Evolutionary conservation across 2,329 filamentous ascomycete species (phyloP), one percentile per base, ranked within the genome.

Genomic region (Aspergillus texensis): DNA sequence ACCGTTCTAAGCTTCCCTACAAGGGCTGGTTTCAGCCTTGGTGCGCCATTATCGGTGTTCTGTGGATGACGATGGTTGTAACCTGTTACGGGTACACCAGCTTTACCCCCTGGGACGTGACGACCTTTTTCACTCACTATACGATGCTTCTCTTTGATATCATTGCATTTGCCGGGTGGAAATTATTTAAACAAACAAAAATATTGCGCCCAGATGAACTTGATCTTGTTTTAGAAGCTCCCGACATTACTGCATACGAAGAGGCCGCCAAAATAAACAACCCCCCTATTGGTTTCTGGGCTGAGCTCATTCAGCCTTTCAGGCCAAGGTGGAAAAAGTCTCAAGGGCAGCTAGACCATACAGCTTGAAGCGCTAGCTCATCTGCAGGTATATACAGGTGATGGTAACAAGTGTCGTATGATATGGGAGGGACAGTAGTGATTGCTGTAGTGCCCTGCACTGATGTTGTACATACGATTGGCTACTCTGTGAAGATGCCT

Each of bases 31-130:
- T 86, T 46, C 90, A 92, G 79, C 91, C 91, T 3, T 93, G 88
- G 69, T 84, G 85, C 0, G 89, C 89, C 0, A 92, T 84, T 71
- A 88, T 88, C 57, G 87, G 85, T 0, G 76, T 91, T 2, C 72
- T 80, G 0, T 86, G 85, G 56, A 90, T 88, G 8, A 84, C 85
- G 45, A 75, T 90, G 60, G 91, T 93, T 85, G 85, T 87, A 0
- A 86, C 91, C 68, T 86, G 92, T 6, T 88, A 89, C 16, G 91
- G 91, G 0, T 93, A 92, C 67, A 84, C 87, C 0, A 88, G 91
- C 0, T 94, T 93, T 70, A 73, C 92, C 57, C 87, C 89, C 0
- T 93, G 89, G 90, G 82, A 85, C 60, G 73, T 88, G 0, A 82
- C 86, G 8, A 84, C 83, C 19, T 94, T 93, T 74, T 78, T 93